Percentiles rank a stretch among this genome's conserved stretches.
phyloP scores from a whole-genome alignment of 2,329 filamentous ascomycete genomes.

The Alternaria ventricosa region DNA sequence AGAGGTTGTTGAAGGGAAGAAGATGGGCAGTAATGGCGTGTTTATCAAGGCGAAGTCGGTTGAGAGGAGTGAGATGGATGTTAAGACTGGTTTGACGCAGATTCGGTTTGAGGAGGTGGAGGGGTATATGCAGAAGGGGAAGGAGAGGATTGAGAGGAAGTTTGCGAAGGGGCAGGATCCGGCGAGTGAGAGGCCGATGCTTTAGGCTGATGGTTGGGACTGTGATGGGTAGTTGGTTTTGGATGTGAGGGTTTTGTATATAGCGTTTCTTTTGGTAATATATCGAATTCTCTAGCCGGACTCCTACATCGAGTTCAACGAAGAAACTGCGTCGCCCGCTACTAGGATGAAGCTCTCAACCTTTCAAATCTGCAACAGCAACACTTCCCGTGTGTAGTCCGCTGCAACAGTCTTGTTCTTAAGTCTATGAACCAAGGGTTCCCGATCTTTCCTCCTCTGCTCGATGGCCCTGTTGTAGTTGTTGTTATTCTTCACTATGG shows the following conservation, averaged over 20 bases:
- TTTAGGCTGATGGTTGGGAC: conserved; percentile 4
- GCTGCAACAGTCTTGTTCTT: background rate
- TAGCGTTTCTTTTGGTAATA: background rate
- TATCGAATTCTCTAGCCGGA: background rate
- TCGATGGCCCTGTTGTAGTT: no score
- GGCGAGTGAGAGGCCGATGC: conserved; percentile 31
- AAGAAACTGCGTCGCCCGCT: background rate
- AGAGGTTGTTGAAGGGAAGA: conserved; percentile 33
- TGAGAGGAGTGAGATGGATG: conserved; percentile 32
- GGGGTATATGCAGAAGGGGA: conserved; percentile 36
- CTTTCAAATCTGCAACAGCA: background rate
- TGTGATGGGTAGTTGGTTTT: background rate
- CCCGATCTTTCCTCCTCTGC: background rate
- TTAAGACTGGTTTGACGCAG: conserved; percentile 28
- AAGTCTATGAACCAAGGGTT: background rate
- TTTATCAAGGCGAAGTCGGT: conserved; percentile 42
- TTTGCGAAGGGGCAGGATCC: conserved; percentile 24
- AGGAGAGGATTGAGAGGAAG: conserved; percentile 29
- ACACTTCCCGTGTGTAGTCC: background rate
- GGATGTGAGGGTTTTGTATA: background rate
- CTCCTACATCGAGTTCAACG: background rate
- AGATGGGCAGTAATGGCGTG: conserved; percentile 29
- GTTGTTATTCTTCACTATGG: background rate
- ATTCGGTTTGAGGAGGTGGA: conserved; percentile 42
- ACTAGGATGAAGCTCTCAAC: background rate